A percentile compares a stretch with the other conserved stretches of the same genome.
Conservation (phyloP, 805 yeast species). For the Saturnispora dispora region DNA sequence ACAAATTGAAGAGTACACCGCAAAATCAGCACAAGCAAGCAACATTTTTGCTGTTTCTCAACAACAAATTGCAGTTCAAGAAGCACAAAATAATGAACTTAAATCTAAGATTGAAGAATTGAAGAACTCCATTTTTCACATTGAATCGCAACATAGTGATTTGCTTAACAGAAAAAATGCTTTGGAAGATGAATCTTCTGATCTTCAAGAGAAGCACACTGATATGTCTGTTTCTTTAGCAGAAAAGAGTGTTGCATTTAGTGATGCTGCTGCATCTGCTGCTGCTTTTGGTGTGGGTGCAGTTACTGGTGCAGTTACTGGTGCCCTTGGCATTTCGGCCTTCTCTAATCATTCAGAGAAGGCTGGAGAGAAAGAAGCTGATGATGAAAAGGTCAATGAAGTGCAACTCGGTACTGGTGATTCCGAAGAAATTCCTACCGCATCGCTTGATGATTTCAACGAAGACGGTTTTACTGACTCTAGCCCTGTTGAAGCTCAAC, state of each 20-base stretch:
- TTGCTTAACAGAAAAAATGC: conserved; percentile 16
- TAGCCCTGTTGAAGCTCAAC: not conserved
- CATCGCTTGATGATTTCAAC: conserved; percentile 25
- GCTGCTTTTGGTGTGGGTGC: conserved; percentile 22
- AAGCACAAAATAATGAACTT: conserved; percentile 37
- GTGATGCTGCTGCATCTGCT: conserved; percentile 24
- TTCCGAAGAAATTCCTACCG: conserved; percentile 26
- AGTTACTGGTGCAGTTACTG: conserved; percentile 16
- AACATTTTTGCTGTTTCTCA: conserved; percentile 57
- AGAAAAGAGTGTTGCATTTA: conserved; percentile 24
- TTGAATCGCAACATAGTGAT: conserved; percentile 20
- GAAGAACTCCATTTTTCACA: conserved; percentile 20
- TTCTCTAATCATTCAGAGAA: not conserved
- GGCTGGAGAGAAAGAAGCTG: not conserved
- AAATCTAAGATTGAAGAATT: conserved; percentile 19
- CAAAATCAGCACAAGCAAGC: conserved; percentile 51
- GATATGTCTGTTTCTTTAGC: conserved; percentile 26
- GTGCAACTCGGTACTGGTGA: not conserved
- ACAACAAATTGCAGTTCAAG: conserved; percentile 57
- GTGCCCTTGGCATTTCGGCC: not conserved
- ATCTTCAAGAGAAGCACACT: conserved; percentile 30
- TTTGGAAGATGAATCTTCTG: conserved; percentile 33
- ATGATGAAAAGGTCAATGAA: not conserved
- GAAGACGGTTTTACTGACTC: conserved; percentile 16
- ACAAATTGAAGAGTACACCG: conserved; percentile 42